Evolutionary conservation across 225 moss, liverwort and hornwort species (phyloP), one percentile per base, ranked within the genome.

Genomic region (Physcomitrellopsis africana): DNA sequence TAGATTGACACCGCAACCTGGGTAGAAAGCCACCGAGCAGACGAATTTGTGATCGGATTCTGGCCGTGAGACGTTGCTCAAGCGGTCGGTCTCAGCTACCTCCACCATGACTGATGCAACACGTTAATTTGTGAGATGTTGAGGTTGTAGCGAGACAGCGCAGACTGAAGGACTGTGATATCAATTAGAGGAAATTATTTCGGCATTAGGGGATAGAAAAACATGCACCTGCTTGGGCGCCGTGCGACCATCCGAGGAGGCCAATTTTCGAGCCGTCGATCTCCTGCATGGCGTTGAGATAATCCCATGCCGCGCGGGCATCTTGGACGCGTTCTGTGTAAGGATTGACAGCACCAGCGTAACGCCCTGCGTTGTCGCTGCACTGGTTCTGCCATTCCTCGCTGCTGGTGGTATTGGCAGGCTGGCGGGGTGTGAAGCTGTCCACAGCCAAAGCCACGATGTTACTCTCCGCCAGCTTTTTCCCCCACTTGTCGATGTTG

Each of bases 371-470:
- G 29, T 79, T 74, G 53, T 79, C 87, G 43, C 58, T 75, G 49
- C 91, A 91, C 76, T 91, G 91, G 65, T 84, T 75, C 76, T 91
- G 91, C 91, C 91, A 91, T 14, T 85, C 83, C 62, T 80, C 51
- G 57, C 76, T 81, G 51, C 70, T 77, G 13, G 65, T 59, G 18
- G 32, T 79, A n/a, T 44, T 65, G 6, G 18, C 24, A 10, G 89
- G 86, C 77, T 66, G 81, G 42, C 91, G 89, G 56, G 84, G 77
- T 16, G 91, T 84, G 83, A 89, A 91, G 71, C 91, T 89, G 76
- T 91, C 91, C 45, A 91, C 91, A 41, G 85, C 89, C 43, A 91
- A 32, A 43, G 86, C 89, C 2, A 91, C 84, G 5, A 91, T 84
- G 75, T 80, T 70, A 73, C 74, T 52, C 81, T 81, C 72, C 24